phyloP scores from a whole-genome alignment of 306 rosid species.

The Rosa persica region DNA sequence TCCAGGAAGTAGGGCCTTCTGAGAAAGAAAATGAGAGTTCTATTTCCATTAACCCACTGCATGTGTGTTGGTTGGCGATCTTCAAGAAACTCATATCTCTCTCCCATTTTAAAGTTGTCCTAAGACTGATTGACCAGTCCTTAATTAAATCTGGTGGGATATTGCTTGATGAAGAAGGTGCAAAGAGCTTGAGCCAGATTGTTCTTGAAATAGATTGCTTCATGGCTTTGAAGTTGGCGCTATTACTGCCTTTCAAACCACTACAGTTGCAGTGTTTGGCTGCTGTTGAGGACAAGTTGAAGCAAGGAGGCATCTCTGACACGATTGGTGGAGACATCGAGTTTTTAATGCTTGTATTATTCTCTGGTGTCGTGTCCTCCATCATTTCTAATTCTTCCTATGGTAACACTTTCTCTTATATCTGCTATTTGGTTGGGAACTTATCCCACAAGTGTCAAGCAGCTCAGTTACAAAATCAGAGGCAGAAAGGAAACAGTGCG shows the following conservation, averaged over 20 bases:
- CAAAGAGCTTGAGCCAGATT: constrained; percentile 49
- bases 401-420: constrained; percentile 60
- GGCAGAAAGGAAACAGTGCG: constrained; percentile 33
- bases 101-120: constrained; percentile 59
- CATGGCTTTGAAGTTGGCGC: constrained; percentile 60
- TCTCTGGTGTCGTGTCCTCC: constrained; percentile 61
- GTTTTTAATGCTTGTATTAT: constrained; percentile 59
- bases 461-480: constrained; percentile 37
- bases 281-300: constrained; percentile 61
- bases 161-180: constrained; percentile 75
- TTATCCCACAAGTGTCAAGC: constrained; percentile 58
- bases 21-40: constrained; percentile 45
- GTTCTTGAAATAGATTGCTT: constrained; percentile 58
- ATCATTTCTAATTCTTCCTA: constrained; percentile 49
- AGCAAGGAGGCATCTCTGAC: constrained; percentile 56
- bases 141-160: constrained; percentile 43
- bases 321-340: constrained; percentile 48
- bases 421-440: constrained; percentile 78
- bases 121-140: constrained; percentile 69
- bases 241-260: constrained; percentile 66
- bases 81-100: constrained; percentile 54
- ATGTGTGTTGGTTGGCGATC: constrained; percentile 74
- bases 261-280: constrained; percentile 60
- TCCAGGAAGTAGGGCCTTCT: constrained; percentile 61
- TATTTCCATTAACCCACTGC: constrained; percentile 67